phyloP scores from a whole-genome alignment of 164 flowering plant species.

The Echeveria elegans region DNA sequence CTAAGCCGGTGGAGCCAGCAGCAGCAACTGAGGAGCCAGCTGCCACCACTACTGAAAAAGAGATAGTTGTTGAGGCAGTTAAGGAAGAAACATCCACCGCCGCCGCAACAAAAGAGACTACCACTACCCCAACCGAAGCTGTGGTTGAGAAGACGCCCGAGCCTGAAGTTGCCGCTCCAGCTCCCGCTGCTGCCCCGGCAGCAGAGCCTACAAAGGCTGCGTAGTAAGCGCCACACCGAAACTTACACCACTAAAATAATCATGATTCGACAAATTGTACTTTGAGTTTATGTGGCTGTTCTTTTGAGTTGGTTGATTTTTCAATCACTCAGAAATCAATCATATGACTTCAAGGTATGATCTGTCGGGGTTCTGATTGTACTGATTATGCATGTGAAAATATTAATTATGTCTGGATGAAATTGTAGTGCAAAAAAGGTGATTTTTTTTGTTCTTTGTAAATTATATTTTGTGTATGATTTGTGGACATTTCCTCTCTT shows the following conservation, averaged over 20 bases:
- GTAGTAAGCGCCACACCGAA: not conserved
- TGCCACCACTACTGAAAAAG: conserved; percentile 21
- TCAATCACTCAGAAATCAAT: not conserved
- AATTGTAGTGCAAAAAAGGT: not conserved
- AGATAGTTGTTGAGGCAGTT: conserved; percentile 25
- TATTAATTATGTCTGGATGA: not conserved
- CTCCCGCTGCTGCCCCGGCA: not conserved
- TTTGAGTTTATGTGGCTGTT: not conserved
- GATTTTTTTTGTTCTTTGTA: conserved; percentile 1
- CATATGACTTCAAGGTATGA: not conserved
- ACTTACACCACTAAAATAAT: not conserved
- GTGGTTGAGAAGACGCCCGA: not conserved
- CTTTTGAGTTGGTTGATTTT: not conserved
- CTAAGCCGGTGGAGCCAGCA: conserved; percentile 21
- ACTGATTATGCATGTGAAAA: not conserved
- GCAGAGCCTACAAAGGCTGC: conserved; percentile 3
- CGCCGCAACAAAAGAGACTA: conserved; percentile 9
- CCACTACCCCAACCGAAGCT: conserved; percentile 5
- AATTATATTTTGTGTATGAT: not conserved
- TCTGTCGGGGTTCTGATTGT: not conserved
- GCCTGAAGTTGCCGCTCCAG: not conserved
- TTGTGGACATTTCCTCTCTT: not conserved
- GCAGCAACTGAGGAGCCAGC: no score
- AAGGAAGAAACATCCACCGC: conserved; percentile 26
- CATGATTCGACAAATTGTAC: not conserved